Conservation (phyloP, 768 basidiomycete species). For the Boletus pseudopeckii region DNA sequence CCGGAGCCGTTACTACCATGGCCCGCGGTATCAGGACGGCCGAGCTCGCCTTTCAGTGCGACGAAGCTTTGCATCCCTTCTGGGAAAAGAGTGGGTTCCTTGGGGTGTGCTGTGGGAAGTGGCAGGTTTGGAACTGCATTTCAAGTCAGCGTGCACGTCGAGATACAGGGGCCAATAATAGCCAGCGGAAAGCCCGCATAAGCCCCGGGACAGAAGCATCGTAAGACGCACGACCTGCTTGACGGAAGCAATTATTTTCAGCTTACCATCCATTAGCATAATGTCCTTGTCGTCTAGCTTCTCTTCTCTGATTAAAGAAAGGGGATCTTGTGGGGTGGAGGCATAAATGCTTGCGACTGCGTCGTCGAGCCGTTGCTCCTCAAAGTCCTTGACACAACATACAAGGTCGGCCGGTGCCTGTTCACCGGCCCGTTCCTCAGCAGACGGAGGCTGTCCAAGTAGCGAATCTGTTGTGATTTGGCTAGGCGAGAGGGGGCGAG, state of each 20-base stretch:
- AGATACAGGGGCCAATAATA: conserved; percentile 21
- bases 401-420: background rate
- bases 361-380: conserved; percentile 26
- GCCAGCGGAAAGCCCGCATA: conserved; percentile 20
- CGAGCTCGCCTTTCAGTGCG: conserved; percentile 17
- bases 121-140: conserved; percentile 52
- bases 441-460: conserved; percentile 24
- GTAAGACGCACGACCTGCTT: conserved; percentile 8
- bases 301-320: conserved; percentile 49
- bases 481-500: conserved; percentile 19
- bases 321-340: conserved; percentile 23
- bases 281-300: conserved; percentile 48
- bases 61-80: conserved; percentile 28
- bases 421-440: background rate
- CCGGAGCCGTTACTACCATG: background rate
- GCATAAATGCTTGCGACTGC: conserved; percentile 35
- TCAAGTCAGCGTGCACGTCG: conserved; percentile 16
- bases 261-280: conserved; percentile 57
- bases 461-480: conserved; percentile 18
- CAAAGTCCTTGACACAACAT: background rate
- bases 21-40: background rate
- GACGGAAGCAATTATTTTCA: conserved; percentile 10
- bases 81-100: conserved; percentile 34
- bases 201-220: conserved; percentile 16
- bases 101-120: conserved; percentile 48